Evolutionary conservation across 805 yeast species (phyloP).

Genomic region (Pichia eremophila): DNA sequence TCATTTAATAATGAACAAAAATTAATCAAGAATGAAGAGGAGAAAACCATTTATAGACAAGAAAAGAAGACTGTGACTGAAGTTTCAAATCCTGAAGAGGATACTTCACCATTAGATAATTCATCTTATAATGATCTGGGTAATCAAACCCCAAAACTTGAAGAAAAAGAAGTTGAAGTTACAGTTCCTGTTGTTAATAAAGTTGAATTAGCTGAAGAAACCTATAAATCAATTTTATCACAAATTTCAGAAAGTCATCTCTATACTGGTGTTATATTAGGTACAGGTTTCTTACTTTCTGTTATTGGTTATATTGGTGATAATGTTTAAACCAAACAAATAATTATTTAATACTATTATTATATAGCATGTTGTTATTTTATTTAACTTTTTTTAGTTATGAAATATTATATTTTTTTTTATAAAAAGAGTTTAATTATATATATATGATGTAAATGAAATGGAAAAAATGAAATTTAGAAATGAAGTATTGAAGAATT

Average conservation of each 20-base stretch:
- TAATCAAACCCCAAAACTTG: constrained; percentile 12
- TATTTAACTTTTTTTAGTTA: too few species aligned
- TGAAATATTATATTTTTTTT: too few species aligned
- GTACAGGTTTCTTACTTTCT: constrained; percentile 39
- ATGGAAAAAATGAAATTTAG: too few species aligned
- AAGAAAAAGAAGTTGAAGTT: constrained; percentile 27
- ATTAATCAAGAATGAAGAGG: constrained; percentile 14
- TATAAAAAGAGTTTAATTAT: too few species aligned
- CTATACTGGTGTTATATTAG: constrained; percentile 33
- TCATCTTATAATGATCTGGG: constrained; percentile 38
- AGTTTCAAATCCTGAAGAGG: constrained; percentile 19
- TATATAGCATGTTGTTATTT: too few species aligned
- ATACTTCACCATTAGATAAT: constrained; percentile 35
- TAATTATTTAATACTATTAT: too few species aligned
- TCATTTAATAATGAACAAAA: constrained; percentile 21
- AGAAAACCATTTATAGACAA: constrained; percentile 8
- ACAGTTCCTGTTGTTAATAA: constrained; percentile 20
- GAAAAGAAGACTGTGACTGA: constrained; percentile 18
- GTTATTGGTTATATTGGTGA: constrained; percentile 54
- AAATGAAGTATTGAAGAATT: too few species aligned
- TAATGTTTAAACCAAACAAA: background rate
- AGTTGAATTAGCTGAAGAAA: constrained; percentile 31
- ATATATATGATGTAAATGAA: too few species aligned
- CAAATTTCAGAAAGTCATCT: constrained; percentile 29
- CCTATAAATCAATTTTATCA: constrained; percentile 25